Conservation (phyloP, 768 basidiomycete species). For the Leucocoprinus sp. region DNA sequence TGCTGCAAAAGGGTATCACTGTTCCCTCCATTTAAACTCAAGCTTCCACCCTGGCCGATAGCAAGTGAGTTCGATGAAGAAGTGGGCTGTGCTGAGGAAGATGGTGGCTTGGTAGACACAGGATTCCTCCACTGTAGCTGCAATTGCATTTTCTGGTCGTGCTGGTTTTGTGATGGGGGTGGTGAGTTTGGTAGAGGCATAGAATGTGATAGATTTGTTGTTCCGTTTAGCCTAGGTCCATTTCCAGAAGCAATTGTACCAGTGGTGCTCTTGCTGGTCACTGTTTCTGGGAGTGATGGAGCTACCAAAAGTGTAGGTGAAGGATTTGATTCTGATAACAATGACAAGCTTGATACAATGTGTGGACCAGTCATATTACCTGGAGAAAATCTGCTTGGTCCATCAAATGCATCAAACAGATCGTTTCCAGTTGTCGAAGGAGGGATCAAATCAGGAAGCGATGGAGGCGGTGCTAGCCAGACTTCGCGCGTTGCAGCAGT, state of each 20-base stretch:
- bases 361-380: neutral
- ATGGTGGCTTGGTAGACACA: neutral
- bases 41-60: neutral
- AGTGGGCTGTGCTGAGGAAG: neutral
- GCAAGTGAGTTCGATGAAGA: neutral
- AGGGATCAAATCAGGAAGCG: conserved; percentile 19
- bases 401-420: conserved; percentile 4
- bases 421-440: conserved; percentile 14
- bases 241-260: neutral
- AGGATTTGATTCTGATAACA: neutral
- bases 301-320: neutral
- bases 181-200: conserved; percentile 4
- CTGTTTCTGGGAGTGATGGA: neutral
- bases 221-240: neutral
- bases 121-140: conserved; percentile 7
- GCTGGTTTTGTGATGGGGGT: conserved; percentile 1
- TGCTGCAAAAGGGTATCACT: conserved; percentile 3
- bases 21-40: neutral
- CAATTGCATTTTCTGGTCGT: neutral
- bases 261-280: neutral
- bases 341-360: neutral
- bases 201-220: neutral
- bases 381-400: neutral
- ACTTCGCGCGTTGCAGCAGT: conserved; percentile 44
- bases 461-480: conserved; percentile 33